Evolutionary conservation across 768 basidiomycete genomes (phyloP).

Genomic region (Antrodiella citrinella): DNA sequence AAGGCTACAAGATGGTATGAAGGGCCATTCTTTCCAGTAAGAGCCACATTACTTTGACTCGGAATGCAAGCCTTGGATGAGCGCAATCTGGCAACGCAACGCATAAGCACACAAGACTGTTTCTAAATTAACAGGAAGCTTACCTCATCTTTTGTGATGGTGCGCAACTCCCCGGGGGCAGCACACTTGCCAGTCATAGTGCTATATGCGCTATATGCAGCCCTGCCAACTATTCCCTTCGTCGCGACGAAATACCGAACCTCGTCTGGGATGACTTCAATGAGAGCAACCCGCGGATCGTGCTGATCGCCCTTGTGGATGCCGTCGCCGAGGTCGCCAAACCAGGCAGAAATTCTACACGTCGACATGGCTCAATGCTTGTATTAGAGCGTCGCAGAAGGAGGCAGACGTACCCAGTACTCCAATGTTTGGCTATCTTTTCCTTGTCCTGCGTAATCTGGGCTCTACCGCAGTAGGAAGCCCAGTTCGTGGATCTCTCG

Average conservation of each 20-base stretch:
- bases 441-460: constrained; percentile 54
- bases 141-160: constrained; percentile 69
- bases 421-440: constrained; percentile 58
- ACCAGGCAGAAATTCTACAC: constrained; percentile 62
- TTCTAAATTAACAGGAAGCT: background rate
- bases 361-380: background rate
- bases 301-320: constrained; percentile 71
- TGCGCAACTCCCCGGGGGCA: constrained; percentile 69
- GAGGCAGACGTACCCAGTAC: constrained; percentile 31
- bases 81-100: background rate
- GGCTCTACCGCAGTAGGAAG: constrained; percentile 68
- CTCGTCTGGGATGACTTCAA: constrained; percentile 73
- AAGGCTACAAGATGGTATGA: no score
- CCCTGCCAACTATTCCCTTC: constrained; percentile 47
- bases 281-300: constrained; percentile 74
- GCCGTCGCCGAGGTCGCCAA: constrained; percentile 81
- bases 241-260: constrained; percentile 77
- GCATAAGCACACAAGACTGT: background rate
- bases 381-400: background rate
- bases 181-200: constrained; percentile 55
- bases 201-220: constrained; percentile 50
- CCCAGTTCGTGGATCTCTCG: constrained; percentile 66
- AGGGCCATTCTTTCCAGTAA: no score
- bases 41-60: background rate
- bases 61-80: background rate